Evolutionary conservation across 1,139 yeast genomes (phyloP).

Genomic region (Saccharomyces hybrid): DNA sequence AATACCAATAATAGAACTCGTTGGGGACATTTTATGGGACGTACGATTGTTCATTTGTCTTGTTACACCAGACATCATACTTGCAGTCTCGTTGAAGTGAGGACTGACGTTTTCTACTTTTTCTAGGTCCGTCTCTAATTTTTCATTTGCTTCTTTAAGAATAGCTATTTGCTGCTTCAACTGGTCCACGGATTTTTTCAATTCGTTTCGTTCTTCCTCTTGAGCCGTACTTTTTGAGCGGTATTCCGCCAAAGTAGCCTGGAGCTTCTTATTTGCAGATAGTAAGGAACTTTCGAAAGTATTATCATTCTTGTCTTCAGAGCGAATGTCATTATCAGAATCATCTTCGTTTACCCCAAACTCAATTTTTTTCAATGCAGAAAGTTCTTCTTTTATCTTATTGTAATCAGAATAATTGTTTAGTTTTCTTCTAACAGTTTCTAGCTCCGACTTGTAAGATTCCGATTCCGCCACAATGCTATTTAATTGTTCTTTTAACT

Average conservation of each 20-base stretch:
- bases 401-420: slow-evolving; percentile 57
- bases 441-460: slow-evolving; percentile 45
- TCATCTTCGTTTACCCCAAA: slow-evolving; percentile 43
- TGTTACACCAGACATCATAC: slow-evolving; percentile 56
- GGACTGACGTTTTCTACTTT: slow-evolving; percentile 36
- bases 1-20: slow-evolving; percentile 44
- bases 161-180: slow-evolving; percentile 33
- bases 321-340: slow-evolving; percentile 33
- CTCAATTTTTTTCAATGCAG: slow-evolving; percentile 64
- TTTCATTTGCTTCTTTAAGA: slow-evolving; percentile 45
- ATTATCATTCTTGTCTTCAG: slow-evolving; percentile 14
- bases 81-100: slow-evolving; percentile 50
- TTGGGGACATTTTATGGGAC: slow-evolving; percentile 38
- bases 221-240: slow-evolving; percentile 28
- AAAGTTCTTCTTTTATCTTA: slow-evolving; percentile 67
- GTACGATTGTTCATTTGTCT: slow-evolving; percentile 37
- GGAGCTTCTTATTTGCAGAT: slow-evolving; percentile 39
- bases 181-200: slow-evolving; percentile 23
- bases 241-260: slow-evolving; percentile 31
- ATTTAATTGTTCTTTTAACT: slow-evolving; percentile 34
- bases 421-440: slow-evolving; percentile 41
- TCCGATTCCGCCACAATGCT: slow-evolving; percentile 40
- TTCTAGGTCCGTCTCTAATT: slow-evolving; percentile 67
- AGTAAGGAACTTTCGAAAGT: slow-evolving; percentile 36
- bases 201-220: slow-evolving; percentile 17